These are phyloP conservation scores for Phaffomyces opuntiae DNA, from an alignment of 805 yeast genomes.

Conservation along the genomic window DNA sequence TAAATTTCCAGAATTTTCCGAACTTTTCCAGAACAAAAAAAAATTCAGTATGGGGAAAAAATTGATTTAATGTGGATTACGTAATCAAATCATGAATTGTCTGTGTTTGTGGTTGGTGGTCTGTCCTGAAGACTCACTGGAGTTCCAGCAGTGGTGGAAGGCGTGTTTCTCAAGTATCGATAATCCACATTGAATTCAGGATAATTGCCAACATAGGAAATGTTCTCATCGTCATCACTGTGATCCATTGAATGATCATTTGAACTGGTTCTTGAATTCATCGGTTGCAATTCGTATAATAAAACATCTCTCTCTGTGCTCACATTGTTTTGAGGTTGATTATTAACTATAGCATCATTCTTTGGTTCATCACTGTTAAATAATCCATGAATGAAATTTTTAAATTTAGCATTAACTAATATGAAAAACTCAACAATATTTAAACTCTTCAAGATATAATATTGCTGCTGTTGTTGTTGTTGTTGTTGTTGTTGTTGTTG, in stretches of 20 bases:
- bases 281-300: conserved; percentile 5
- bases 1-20: conserved; percentile 5
- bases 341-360: neutral
- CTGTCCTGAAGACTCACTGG: conserved; percentile 10
- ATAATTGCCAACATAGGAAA: conserved; percentile 19
- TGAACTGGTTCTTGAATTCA: neutral
- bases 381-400: neutral
- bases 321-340: neutral
- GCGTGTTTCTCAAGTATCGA: conserved; percentile 21
- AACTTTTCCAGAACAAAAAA: neutral
- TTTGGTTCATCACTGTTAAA: neutral
- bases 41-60: too few species aligned
- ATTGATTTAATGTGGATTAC: neutral
- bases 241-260: neutral
- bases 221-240: neutral
- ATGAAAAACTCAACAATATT: conserved; percentile 13
- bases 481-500: conserved; percentile 1
- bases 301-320: neutral
- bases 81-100: neutral
- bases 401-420: conserved; percentile 1
- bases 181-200: conserved; percentile 23
- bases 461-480: conserved; percentile 3
- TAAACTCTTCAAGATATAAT: conserved; percentile 15
- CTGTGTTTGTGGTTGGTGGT: neutral
- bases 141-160: conserved; percentile 16